Evolutionary conservation across 257 asterid species (phyloP), one percentile per base, ranked within the genome.

Genomic region (Thymus quinquecostatus): DNA sequence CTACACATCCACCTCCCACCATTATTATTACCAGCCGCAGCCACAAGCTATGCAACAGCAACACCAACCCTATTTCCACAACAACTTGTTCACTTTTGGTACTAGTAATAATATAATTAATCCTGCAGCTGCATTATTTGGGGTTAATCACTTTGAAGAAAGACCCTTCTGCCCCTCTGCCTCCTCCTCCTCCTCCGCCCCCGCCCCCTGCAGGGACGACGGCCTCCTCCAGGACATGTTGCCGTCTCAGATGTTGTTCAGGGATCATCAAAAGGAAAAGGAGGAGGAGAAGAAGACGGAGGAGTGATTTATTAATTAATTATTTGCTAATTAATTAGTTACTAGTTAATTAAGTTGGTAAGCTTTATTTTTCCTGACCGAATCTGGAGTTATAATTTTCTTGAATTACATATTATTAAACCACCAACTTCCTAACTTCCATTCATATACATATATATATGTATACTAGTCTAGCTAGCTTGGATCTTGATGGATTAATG

Each of bases 211-310:
- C 30, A 78, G 86, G 71, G 97, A 90, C 73, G 76, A 85, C 69
- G 98, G 97, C 2, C 97, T 92, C 68, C 92, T 92, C 6, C 95
- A 92, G 68, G 98, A 92, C 68, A 88, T 92, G 82, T 41, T 92
- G 80, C 92, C 89, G 14, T 80, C 86, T 21, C 82, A 78, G 80
- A 80, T 84, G 81, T 74, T 84, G 81, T 74, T 80, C 4, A 82
- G 74, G 82, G 82, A 71, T 12, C 83, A 72, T 9, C 74, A 60
- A 1, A 79, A 80, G 66, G 79, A 80, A 41, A 82, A 81, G 77
- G 72, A 82, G 69, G 38, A 45, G 2, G 67, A 51, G 64, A 44
- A 33, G 5, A 32, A 59, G 11, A 33, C 21, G 21, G 21, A 32
- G 8, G 11, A 58, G 41, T 57, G 10, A 30, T 33, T 32, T 33